Evolutionary conservation across 116 monocot genomes (phyloP).

Genomic region (Iris pallida): DNA sequence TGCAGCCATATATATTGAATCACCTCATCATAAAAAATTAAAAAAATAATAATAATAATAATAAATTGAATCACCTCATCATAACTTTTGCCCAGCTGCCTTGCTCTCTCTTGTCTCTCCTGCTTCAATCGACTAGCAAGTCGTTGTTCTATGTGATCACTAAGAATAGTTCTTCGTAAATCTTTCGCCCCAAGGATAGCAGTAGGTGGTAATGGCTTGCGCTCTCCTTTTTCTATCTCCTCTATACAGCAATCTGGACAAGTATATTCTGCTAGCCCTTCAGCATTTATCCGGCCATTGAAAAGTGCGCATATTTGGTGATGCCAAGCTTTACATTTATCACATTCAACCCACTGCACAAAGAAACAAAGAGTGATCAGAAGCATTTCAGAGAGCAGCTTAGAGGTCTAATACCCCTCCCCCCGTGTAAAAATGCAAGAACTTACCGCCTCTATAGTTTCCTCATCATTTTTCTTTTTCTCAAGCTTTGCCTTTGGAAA

Average conservation of each 20-base stretch:
- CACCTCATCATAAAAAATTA: too few species aligned
- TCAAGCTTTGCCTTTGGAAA: slow-evolving; percentile 17
- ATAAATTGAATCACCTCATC: too few species aligned
- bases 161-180: slow-evolving; percentile 25
- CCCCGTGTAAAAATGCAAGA: neutral
- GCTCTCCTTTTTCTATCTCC: slow-evolving; percentile 21
- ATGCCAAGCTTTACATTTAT: slow-evolving; percentile 31
- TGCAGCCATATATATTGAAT: too few species aligned
- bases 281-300: slow-evolving; percentile 20
- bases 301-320: slow-evolving; percentile 34
- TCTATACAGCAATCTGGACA: slow-evolving; percentile 23
- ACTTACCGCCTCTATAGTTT: slow-evolving; percentile 24
- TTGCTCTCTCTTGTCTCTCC: slow-evolving; percentile 24
- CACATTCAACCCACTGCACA: slow-evolving; percentile 28
- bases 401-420: neutral
- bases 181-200: slow-evolving; percentile 33
- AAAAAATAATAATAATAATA: too few species aligned
- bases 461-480: slow-evolving; percentile 21
- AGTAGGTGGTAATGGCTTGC: slow-evolving; percentile 21
- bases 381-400: neutral
- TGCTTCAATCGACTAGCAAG: slow-evolving; percentile 17
- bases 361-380: too few species aligned
- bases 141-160: slow-evolving; percentile 24
- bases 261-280: slow-evolving; percentile 18
- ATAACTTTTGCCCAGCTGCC: slow-evolving; percentile 1